Percentiles rank a stretch among this genome's conserved stretches.
These are phyloP conservation scores for Rhipidocladum racemiflorum DNA, from an alignment of 176 grass and related monocot species.

Conservation along the genomic window DNA sequence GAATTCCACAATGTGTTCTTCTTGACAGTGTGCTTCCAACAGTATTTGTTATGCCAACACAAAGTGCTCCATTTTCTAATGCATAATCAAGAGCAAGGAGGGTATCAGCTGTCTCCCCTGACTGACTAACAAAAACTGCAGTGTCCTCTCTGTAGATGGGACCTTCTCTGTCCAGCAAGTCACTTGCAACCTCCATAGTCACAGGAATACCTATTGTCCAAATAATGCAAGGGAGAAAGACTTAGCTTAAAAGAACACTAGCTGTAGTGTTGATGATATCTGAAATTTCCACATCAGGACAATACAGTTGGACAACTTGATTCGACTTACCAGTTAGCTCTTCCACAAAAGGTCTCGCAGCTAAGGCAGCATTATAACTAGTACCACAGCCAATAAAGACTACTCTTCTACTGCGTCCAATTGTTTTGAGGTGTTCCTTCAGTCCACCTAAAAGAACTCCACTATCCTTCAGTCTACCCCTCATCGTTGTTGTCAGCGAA, in stretches of 20 bases:
- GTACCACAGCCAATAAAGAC: constrained; percentile 93
- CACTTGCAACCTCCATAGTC: constrained; percentile 85
- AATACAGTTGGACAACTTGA: constrained; percentile 2
- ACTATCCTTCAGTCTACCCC: constrained; percentile 78
- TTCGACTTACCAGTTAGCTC: constrained; percentile 65
- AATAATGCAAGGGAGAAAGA: constrained; percentile 5
- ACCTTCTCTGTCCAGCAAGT: constrained; percentile 81
- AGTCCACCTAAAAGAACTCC: constrained; percentile 83
- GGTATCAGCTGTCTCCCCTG: constrained; percentile 95
- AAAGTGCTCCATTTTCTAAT: constrained; percentile 71
- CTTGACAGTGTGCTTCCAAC: constrained; percentile 87
- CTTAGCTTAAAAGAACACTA: neutral
- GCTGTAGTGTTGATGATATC: neutral
- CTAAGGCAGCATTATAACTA: constrained; percentile 88
- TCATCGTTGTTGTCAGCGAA: constrained; percentile 89
- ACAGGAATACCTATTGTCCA: constrained; percentile 69
- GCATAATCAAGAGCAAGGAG: constrained; percentile 93
- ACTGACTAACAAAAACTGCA: constrained; percentile 92
- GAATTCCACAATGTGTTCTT: constrained; percentile 89
- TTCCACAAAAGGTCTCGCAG: constrained; percentile 82
- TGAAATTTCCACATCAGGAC: neutral
- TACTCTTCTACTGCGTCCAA: constrained; percentile 74
- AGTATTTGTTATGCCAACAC: constrained; percentile 93
- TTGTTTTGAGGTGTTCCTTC: constrained; percentile 85
- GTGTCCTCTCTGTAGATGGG: constrained; percentile 84